Base-by-base conservation (phyloP, 2,329 filamentous ascomycete genomes). In the Alternaria postmessia region DNA sequence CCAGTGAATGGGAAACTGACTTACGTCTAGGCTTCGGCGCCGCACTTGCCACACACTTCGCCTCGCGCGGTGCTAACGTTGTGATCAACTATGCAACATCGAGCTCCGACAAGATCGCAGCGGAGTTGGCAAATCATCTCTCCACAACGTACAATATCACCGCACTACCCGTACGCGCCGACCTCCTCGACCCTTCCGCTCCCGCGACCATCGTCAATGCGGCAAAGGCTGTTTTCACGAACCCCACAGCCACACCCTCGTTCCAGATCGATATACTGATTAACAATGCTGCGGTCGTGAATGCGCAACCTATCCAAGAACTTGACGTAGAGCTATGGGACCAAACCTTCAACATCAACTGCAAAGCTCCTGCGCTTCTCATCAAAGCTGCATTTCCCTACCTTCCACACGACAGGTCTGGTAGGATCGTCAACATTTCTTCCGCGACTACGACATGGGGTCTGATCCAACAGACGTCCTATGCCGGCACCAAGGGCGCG, bases 251-350 rank as follows among this genome's bases (percentile, higher is more conserved):
- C n/a, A 49, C 51, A 18, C 44, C 51, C 18, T 20, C 32, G 32
- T 59, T 59, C 28, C 57, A 59, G 28, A 59, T 59, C 44, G 57
- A 59, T 26, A 59, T 59, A 22, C 18, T 59, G 20, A 59, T 59
- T 24, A 59, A 59, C 51, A 59, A 59, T 11, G 57, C 57, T 20
- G 57, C 57, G 5, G 36, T 59, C 11, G 57, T 59, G 7, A 59
- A 59, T 9, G 44, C 57, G 20, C 57, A 59, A 30, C 57, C 57
- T 8, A 59, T 59, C 38, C 38, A 59, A 34, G 57, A 59, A 20
- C 57, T 59, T 12, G 51, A 59, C n/a, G 30, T 54, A 14, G 51
- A 54, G 7, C 44, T 59, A 3, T 59, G 57, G 57, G 57, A 59
- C 36, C 57, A 59, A 7, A 59, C 57, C 6, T 59, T 59, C 44